These are phyloP conservation scores for Eimeria acervulina DNA, from an alignment of 169 alveolate species.

Conservation along the genomic window DNA sequence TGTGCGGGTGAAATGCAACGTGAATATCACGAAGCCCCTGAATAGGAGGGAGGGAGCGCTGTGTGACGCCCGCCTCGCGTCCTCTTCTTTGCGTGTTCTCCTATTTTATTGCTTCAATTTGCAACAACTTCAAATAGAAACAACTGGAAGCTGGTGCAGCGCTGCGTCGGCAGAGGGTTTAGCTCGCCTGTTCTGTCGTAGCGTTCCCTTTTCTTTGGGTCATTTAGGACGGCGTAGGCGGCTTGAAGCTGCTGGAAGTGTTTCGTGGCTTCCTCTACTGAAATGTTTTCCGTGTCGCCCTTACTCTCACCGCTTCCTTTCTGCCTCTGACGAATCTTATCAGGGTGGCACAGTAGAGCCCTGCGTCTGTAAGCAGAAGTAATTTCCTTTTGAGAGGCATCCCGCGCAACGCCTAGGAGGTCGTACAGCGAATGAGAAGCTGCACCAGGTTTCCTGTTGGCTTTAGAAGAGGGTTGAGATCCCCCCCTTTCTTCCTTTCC, in stretches of 20 bases:
- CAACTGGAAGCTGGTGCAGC: background rate
- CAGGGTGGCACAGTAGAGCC: constrained; percentile 94
- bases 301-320: background rate
- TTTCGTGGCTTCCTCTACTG: constrained; percentile 76
- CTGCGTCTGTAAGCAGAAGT: constrained; percentile 92
- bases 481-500: background rate
- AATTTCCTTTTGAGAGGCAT: constrained; percentile 88
- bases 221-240: constrained; percentile 77
- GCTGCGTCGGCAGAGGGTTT: background rate
- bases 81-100: background rate
- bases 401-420: constrained; percentile 82
- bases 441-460: background rate
- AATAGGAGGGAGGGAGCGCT: background rate
- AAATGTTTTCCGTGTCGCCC: background rate
- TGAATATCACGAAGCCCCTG: background rate
- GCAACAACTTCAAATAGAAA: background rate
- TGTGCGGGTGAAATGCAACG: background rate
- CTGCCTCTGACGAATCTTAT: constrained; percentile 89
- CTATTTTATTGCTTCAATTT: background rate
- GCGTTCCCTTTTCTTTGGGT: constrained; percentile 69
- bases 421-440: constrained; percentile 81
- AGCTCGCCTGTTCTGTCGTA: constrained; percentile 79
- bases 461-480: background rate
- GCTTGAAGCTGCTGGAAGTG: constrained; percentile 81
- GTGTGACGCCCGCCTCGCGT: background rate